Percentiles rank a stretch among this genome's conserved stretches.
These are phyloP conservation scores for Fomes fomentarius DNA, from an alignment of 1,284 basidiomycete genomes.

Conservation along the genomic window DNA sequence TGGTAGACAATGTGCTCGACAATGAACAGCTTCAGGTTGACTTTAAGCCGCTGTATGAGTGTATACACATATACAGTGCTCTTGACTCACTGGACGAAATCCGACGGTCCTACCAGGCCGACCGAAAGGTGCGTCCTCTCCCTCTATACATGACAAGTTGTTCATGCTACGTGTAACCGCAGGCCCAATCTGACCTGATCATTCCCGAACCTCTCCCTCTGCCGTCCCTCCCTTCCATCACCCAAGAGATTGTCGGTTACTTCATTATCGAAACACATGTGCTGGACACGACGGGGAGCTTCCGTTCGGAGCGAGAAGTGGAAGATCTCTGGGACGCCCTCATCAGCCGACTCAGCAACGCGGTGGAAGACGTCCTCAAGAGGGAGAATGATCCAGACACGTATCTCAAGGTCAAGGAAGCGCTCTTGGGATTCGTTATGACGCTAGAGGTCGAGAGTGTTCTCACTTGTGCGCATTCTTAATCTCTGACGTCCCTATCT, in stretches of 20 bases:
- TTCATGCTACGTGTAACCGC: neutral
- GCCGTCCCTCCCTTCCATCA: constrained; percentile 58
- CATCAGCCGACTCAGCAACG: constrained; percentile 75
- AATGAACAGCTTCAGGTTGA: constrained; percentile 90
- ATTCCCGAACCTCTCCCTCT: constrained; percentile 70
- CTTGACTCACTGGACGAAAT: constrained; percentile 90
- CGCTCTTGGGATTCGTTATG: constrained; percentile 87
- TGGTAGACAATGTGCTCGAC: constrained; percentile 85
- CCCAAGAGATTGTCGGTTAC: constrained; percentile 97
- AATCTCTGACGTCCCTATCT: neutral
- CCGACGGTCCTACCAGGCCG: constrained; percentile 92
- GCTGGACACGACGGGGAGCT: constrained; percentile 82
- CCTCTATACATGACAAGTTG: neutral
- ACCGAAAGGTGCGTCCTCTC: constrained; percentile 74
- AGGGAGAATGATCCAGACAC: constrained; percentile 83
- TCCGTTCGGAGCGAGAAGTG: constrained; percentile 89
- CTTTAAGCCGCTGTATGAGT: constrained; percentile 95
- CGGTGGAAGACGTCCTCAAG: constrained; percentile 76
- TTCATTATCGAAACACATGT: constrained; percentile 98
- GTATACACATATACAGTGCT: constrained; percentile 96
- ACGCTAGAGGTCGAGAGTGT: constrained; percentile 80
- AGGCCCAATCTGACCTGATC: constrained; percentile 97
- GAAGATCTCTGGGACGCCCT: constrained; percentile 97
- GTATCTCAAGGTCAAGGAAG: constrained; percentile 86
- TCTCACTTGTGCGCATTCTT: no score